phyloP scores from a whole-genome alignment of 495 filamentous ascomycete genomes.

The Lineolata rhizophorae region DNA sequence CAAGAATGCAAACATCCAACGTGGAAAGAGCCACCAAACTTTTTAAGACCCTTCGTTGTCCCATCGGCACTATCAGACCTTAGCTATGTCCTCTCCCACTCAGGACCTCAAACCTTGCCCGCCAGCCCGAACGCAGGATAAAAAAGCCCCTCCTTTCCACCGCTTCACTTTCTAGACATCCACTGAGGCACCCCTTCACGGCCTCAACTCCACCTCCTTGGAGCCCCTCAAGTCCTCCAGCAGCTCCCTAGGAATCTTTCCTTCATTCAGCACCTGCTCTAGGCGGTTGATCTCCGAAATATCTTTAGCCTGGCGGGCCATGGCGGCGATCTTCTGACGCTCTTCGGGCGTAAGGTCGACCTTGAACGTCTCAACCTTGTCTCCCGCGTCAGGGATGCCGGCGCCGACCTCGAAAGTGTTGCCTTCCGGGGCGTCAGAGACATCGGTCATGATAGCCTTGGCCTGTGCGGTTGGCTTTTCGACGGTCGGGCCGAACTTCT shows the following conservation, averaged over 20 bases:
- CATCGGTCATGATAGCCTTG: not conserved
- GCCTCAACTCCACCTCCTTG: too few species aligned
- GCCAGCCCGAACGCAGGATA: too few species aligned
- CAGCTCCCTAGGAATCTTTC: conserved; percentile 45
- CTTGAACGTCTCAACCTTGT: conserved; percentile 41
- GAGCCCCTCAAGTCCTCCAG: too few species aligned
- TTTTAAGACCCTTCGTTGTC: too few species aligned
- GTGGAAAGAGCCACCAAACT: too few species aligned
- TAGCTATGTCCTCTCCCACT: too few species aligned
- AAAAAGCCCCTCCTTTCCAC: too few species aligned
- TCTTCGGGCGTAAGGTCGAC: conserved; percentile 50
- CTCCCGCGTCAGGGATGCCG: conserved; percentile 18
- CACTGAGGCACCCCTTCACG: too few species aligned
- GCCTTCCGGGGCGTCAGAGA: not conserved
- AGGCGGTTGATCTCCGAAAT: conserved; percentile 40
- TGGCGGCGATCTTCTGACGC: conserved; percentile 41
- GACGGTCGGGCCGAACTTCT: conserved; percentile 64
- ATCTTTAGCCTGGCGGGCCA: conserved; percentile 69
- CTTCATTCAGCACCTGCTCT: conserved; percentile 63
- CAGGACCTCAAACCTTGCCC: too few species aligned
- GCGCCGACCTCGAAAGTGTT: conserved; percentile 25
- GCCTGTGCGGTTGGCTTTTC: conserved; percentile 39
- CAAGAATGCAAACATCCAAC: too few species aligned
- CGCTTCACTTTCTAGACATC: too few species aligned
- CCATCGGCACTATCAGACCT: too few species aligned